These are phyloP conservation scores for Didymella pomorum DNA, from an alignment of 2,329 filamentous ascomycete genomes.

Conservation along the genomic window DNA sequence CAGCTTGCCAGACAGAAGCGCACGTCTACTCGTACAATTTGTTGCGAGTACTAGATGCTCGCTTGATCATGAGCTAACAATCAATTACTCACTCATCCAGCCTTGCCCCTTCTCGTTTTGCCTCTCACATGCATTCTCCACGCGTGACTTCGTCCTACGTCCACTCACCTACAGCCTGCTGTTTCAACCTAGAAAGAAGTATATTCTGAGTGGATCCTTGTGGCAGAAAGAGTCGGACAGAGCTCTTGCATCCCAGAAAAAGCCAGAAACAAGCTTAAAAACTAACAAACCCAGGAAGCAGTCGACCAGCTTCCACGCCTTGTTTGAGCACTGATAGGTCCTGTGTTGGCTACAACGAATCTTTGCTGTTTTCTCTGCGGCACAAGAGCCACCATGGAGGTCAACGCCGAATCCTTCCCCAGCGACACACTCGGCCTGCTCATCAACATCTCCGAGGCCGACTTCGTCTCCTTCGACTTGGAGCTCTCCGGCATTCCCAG, in stretches of 20 bases:
- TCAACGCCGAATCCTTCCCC: conserved; percentile 60
- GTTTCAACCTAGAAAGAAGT: not conserved
- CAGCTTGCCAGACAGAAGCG: not conserved
- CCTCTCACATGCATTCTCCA: not conserved
- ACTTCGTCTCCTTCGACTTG: conserved; percentile 71
- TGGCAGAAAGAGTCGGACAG: conserved; percentile 1
- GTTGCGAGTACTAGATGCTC: conserved; percentile 1
- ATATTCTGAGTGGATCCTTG: not conserved
- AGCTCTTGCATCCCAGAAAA: too few species aligned
- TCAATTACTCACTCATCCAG: conserved; percentile 15
- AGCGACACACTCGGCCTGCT: conserved; percentile 64
- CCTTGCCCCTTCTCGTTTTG: not conserved
- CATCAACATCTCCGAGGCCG: conserved; percentile 64
- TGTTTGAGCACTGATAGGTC: too few species aligned
- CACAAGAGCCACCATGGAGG: conserved; percentile 65
- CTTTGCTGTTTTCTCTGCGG: too few species aligned
- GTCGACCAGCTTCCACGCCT: too few species aligned
- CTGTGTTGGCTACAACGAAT: too few species aligned
- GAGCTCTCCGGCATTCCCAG: conserved; percentile 70
- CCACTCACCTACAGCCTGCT: not conserved
- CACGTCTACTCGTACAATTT: not conserved
- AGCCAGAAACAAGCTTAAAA: too few species aligned
- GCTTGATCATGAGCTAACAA: conserved; percentile 22
- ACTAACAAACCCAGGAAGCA: too few species aligned
- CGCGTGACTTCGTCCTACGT: not conserved